A percentile compares a stretch with the other conserved stretches of the same genome.
phyloP scores from a whole-genome alignment of 208 protist genomes.

The Zelonia costaricensis region DNA sequence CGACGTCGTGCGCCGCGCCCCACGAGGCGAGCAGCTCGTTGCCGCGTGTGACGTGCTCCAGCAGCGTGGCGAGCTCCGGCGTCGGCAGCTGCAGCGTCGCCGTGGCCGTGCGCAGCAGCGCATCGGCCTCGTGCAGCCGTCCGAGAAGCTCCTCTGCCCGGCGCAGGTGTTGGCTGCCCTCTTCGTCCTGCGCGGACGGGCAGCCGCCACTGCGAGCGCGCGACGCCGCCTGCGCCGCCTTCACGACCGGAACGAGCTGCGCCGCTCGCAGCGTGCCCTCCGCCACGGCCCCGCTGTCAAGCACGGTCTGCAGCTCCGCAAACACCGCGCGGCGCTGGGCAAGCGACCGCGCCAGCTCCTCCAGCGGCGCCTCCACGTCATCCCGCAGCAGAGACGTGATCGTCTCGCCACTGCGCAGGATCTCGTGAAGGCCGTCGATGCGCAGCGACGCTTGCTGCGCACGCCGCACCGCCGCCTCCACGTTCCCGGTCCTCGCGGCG shows the following conservation, averaged over 20 bases:
- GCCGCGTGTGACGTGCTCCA: slow-evolving; percentile 59
- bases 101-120: slow-evolving; percentile 12
- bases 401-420: slow-evolving; percentile 63
- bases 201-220: neutral
- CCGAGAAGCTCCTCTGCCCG: slow-evolving; percentile 53
- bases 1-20: slow-evolving; percentile 34
- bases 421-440: slow-evolving; percentile 53
- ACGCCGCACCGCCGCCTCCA: slow-evolving; percentile 34
- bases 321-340: slow-evolving; percentile 31
- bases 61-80: slow-evolving; percentile 41
- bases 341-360: slow-evolving; percentile 27
- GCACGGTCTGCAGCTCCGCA: slow-evolving; percentile 31
- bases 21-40: slow-evolving; percentile 66
- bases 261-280: slow-evolving; percentile 3
- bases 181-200: neutral
- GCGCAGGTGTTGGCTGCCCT: slow-evolving; percentile 32
- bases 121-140: slow-evolving; percentile 50
- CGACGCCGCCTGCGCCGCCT: slow-evolving; percentile 11
- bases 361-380: slow-evolving; percentile 50
- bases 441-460: slow-evolving; percentile 42
- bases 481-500: slow-evolving; percentile 32
- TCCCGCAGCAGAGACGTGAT: slow-evolving; percentile 43
- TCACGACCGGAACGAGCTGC: slow-evolving; percentile 26
- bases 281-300: slow-evolving; percentile 9
- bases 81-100: slow-evolving; percentile 28